A percentile compares a stretch with the other conserved stretches of the same genome.
Evolutionary conservation across 805 yeast genomes (phyloP).

Genomic region (Ogataea minuta): DNA sequence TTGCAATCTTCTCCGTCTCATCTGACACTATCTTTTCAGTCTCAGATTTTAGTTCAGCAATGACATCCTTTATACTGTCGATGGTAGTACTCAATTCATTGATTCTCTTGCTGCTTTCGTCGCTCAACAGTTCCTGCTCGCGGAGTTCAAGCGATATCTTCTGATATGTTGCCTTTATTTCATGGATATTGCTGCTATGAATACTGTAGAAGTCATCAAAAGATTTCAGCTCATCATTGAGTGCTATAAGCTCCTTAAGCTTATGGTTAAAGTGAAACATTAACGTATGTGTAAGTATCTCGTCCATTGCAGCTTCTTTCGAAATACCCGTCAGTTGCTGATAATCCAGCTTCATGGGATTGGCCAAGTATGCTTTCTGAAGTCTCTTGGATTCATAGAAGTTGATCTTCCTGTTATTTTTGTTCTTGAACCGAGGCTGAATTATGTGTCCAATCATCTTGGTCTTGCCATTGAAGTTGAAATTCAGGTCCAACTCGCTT

Average conservation of each 20-base stretch:
- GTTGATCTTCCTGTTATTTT: slow-evolving; percentile 24
- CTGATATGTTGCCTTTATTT: slow-evolving; percentile 42
- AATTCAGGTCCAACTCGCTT: slow-evolving; percentile 18
- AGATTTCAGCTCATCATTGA: slow-evolving; percentile 46
- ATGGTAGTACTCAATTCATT: slow-evolving; percentile 20
- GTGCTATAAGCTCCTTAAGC: slow-evolving; percentile 41
- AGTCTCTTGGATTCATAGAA: slow-evolving; percentile 63
- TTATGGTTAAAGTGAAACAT: slow-evolving; percentile 53
- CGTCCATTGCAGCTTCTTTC: slow-evolving; percentile 26
- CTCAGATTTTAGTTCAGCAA: slow-evolving; percentile 30
- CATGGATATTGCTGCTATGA: slow-evolving; percentile 44
- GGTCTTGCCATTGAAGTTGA: slow-evolving; percentile 25
- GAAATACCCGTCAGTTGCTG: slow-evolving; percentile 37
- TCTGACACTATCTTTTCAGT: slow-evolving; percentile 20
- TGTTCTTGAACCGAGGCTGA: slow-evolving; percentile 28
- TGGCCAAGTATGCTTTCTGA: slow-evolving; percentile 64
- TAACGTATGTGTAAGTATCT: slow-evolving; percentile 59
- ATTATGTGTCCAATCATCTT: slow-evolving; percentile 33
- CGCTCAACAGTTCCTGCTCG: slow-evolving; percentile 36
- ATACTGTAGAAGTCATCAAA: slow-evolving; percentile 40
- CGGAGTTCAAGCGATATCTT: slow-evolving; percentile 47
- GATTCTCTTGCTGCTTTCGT: slow-evolving; percentile 26
- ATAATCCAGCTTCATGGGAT: slow-evolving; percentile 50
- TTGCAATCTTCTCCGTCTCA: slow-evolving; percentile 23
- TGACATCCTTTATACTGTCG: slow-evolving; percentile 8